Conservation (phyloP, 1,284 basidiomycete genomes). For the Porodaedalea pini region DNA sequence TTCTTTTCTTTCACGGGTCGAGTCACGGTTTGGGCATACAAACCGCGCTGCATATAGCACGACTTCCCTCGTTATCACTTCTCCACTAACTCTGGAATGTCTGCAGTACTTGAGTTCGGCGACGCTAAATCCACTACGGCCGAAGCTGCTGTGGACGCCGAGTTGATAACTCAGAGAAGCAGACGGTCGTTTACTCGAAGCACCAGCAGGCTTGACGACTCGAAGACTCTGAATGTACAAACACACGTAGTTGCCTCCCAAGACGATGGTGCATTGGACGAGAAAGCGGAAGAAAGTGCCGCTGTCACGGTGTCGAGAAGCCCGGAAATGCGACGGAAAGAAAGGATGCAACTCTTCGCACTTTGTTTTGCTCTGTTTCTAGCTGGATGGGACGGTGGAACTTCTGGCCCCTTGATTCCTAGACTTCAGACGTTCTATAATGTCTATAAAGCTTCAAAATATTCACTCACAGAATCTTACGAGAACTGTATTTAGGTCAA, state of each 20-base stretch:
- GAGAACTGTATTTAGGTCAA: conserved; percentile 7
- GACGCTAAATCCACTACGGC: background rate
- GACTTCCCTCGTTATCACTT: too few species aligned
- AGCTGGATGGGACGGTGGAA: conserved; percentile 21
- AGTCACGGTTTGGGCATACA: too few species aligned
- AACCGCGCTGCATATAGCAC: too few species aligned
- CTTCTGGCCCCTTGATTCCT: conserved; percentile 16
- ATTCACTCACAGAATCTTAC: background rate
- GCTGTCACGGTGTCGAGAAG: background rate
- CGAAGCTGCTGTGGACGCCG: background rate
- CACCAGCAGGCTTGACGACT: background rate
- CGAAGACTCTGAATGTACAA: background rate
- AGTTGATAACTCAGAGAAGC: background rate
- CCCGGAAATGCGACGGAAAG: conserved; percentile 12
- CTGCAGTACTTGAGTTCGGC: background rate
- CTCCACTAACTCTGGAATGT: too few species aligned
- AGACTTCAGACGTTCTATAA: conserved; percentile 18
- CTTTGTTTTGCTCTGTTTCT: conserved; percentile 18
- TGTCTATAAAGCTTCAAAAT: background rate
- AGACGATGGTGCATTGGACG: background rate
- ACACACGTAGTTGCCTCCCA: background rate
- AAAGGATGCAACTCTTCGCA: conserved; percentile 13
- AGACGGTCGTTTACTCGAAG: background rate
- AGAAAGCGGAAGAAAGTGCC: background rate
- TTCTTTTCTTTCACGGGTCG: too few species aligned